Conservation (phyloP, 257 asterid genomes). For the Lantana camara region DNA sequence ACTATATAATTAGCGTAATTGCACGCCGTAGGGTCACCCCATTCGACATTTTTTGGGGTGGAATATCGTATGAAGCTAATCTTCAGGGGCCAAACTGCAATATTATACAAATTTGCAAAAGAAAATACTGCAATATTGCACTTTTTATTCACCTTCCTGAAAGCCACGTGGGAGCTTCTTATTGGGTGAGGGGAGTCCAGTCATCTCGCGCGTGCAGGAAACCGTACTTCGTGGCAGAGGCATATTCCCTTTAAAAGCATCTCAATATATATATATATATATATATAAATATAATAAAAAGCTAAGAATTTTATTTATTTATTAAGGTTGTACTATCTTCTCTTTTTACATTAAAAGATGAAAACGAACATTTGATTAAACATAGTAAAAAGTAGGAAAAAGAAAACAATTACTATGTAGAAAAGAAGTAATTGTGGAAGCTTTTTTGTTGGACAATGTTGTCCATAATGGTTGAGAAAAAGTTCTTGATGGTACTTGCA, state of each 20-base stretch:
- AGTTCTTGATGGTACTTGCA: not conserved
- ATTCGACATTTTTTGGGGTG: not conserved
- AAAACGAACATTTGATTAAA: slow-evolving; percentile 10
- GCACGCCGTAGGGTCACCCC: too few species aligned
- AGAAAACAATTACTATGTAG: not conserved
- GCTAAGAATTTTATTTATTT: not conserved
- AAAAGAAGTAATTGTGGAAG: slow-evolving; percentile 7
- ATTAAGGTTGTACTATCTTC: not conserved
- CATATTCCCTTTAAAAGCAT: slow-evolving; percentile 18
- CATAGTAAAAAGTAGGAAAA: slow-evolving; percentile 5
- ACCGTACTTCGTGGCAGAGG: not conserved
- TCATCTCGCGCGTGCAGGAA: not conserved
- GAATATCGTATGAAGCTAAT: not conserved
- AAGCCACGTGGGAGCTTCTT: not conserved
- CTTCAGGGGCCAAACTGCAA: slow-evolving; percentile 17
- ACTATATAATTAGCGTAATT: too few species aligned
- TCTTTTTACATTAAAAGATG: slow-evolving; percentile 22
- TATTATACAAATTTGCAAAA: not conserved
- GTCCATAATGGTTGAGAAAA: slow-evolving; percentile 16
- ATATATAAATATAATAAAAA: too few species aligned
- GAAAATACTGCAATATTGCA: not conserved
- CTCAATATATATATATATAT: not conserved
- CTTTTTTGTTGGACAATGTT: not conserved
- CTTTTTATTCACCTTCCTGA: not conserved
- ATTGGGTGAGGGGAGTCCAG: not conserved